Evolutionary conservation across 306 rosid genomes (phyloP).

Genomic region (Vicia faba): DNA sequence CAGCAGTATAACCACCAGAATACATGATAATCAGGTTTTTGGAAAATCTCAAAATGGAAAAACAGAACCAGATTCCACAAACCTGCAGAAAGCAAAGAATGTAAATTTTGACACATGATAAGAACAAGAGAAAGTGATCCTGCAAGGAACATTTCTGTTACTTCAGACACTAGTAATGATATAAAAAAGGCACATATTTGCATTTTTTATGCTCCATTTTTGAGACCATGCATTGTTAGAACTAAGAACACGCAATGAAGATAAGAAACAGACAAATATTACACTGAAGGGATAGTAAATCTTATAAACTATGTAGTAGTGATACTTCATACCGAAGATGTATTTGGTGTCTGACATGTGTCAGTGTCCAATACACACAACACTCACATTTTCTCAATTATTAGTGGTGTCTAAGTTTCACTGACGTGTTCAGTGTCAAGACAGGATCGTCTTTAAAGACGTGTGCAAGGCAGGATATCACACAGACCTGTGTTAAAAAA

Average conservation of each 20-base stretch:
- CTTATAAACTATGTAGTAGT: not conserved
- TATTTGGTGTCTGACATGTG: not conserved
- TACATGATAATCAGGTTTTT: conserved; percentile 52
- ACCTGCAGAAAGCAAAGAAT: conserved; percentile 43
- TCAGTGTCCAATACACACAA: not conserved
- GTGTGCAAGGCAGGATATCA: no score
- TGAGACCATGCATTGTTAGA: conserved; percentile 32
- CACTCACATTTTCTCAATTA: no score
- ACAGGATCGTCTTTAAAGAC: no score
- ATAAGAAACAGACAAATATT: conserved; percentile 29
- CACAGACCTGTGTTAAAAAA: no score
- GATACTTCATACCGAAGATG: not conserved
- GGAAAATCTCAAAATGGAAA: conserved; percentile 30
- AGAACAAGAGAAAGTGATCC: conserved; percentile 20
- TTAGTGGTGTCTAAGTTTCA: no score
- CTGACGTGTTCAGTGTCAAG: no score
- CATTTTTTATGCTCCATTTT: conserved; percentile 25
- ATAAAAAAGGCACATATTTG: conserved; percentile 22
- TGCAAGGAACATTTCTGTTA: conserved; percentile 5
- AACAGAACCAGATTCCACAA: conserved; percentile 29
- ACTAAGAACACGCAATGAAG: conserved; percentile 42
- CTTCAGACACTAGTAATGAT: conserved; percentile 13
- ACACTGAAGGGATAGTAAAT: conserved; percentile 40
- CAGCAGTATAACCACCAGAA: conserved; percentile 71
- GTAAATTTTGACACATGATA: conserved; percentile 29